Evolutionary conservation across 768 basidiomycete species (phyloP).

Genomic region (Mycena sanguinolenta): DNA sequence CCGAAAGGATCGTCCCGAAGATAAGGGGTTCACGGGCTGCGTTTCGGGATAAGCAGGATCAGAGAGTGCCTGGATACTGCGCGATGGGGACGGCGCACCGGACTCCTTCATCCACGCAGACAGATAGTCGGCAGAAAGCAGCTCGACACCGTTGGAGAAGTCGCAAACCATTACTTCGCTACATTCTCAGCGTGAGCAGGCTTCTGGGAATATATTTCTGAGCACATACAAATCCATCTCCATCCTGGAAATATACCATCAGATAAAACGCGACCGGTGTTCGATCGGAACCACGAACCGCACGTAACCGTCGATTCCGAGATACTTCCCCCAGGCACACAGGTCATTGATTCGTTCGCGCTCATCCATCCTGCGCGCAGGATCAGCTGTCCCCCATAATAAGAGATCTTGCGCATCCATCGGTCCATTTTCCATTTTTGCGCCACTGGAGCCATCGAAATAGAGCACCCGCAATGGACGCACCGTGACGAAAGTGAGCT

Average conservation of each 20-base stretch:
- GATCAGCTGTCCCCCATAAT: constrained; percentile 52
- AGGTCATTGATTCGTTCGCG: constrained; percentile 50
- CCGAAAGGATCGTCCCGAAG: constrained; percentile 36
- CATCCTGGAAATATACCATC: constrained; percentile 29
- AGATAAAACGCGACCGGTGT: background rate
- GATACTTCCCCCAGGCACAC: constrained; percentile 56
- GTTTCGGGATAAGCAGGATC: constrained; percentile 20
- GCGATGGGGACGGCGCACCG: constrained; percentile 1
- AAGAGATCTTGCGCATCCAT: constrained; percentile 65
- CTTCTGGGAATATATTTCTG: background rate
- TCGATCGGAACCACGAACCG: too few relatives aligned
- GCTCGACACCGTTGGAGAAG: constrained; percentile 45
- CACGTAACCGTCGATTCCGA: constrained; percentile 60
- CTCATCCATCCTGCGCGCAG: constrained; percentile 45
- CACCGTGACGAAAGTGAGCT: constrained; percentile 52
- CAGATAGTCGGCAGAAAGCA: constrained; percentile 40
- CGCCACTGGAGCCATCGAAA: constrained; percentile 66
- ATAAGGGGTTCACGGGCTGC: constrained; percentile 15
- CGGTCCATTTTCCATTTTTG: constrained; percentile 55
- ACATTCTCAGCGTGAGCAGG: background rate
- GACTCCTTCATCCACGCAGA: constrained; percentile 9
- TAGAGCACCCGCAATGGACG: constrained; percentile 61
- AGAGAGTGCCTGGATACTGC: background rate
- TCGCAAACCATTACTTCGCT: constrained; percentile 55
- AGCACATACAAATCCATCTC: constrained; percentile 48